Conservation (phyloP, 2,329 filamentous ascomycete genomes). For the Hypoxylon sp. region DNA sequence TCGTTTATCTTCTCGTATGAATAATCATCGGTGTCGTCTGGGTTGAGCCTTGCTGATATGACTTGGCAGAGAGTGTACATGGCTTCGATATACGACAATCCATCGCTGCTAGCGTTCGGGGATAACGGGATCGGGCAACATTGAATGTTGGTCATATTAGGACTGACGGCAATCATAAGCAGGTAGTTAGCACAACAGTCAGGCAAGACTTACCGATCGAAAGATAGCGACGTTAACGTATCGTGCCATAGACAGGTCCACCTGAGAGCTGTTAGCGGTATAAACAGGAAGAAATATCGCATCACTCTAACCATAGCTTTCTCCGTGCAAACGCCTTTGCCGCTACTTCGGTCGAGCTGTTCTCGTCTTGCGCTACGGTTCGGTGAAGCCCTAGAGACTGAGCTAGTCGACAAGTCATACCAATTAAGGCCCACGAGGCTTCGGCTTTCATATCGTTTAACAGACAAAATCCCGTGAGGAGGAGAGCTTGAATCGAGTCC, state of each 20-base stretch:
- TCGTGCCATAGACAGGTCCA: slow-evolving; percentile 74
- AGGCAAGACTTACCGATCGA: slow-evolving; percentile 61
- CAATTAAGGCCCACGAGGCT: slow-evolving; percentile 71
- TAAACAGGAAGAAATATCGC: neutral
- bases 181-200: neutral
- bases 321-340: slow-evolving; percentile 64
- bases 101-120: slow-evolving; percentile 52
- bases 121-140: slow-evolving; percentile 62
- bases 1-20: slow-evolving; percentile 64
- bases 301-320: slow-evolving; percentile 59
- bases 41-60: slow-evolving; percentile 64
- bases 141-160: slow-evolving; percentile 68
- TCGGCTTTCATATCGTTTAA: slow-evolving; percentile 76
- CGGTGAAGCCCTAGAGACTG: slow-evolving; percentile 70
- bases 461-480: slow-evolving; percentile 69
- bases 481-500: slow-evolving; percentile 70
- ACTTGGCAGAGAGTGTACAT: slow-evolving; percentile 71
- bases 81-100: slow-evolving; percentile 67
- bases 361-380: slow-evolving; percentile 56
- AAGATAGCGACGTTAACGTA: slow-evolving; percentile 70
- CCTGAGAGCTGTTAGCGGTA: slow-evolving; percentile 40
- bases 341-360: slow-evolving; percentile 52
- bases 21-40: slow-evolving; percentile 58
- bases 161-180: slow-evolving; percentile 48
- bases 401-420: slow-evolving; percentile 69